phyloP scores from a whole-genome alignment of 108 stramenopile genomes.

The Fistulifera pelliculosa region DNA sequence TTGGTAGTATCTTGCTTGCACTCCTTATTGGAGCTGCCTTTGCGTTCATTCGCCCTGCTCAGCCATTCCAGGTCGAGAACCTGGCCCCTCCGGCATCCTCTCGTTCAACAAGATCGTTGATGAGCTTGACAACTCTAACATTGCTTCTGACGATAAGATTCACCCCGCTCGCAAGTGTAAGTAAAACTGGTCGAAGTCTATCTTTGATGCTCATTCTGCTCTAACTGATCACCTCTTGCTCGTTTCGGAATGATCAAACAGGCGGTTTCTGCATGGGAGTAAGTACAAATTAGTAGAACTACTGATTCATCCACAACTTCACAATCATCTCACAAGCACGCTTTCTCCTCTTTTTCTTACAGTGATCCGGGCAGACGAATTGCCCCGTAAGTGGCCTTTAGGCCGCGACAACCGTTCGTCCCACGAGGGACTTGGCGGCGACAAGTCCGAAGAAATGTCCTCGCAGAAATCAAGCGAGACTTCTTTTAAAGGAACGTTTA shows the following conservation, averaged over 20 bases:
- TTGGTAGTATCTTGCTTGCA: slow-evolving; percentile 6
- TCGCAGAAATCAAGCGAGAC: no score
- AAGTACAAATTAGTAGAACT: no score
- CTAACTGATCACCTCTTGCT: no score
- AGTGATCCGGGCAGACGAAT: slow-evolving; percentile 71
- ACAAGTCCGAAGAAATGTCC: no score
- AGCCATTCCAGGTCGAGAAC: slow-evolving; percentile 14
- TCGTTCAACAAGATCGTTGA: slow-evolving; percentile 11
- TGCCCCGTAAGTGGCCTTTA: slow-evolving; percentile 58
- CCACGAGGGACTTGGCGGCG: slow-evolving; percentile 4
- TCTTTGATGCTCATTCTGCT: no score
- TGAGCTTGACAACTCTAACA: slow-evolving; percentile 35
- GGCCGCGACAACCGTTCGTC: slow-evolving; percentile 36
- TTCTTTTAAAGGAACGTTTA: no score
- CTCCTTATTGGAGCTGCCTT: slow-evolving; percentile 18
- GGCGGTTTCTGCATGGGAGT: slow-evolving; percentile 55
- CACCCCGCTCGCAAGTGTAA: slow-evolving; percentile 50
- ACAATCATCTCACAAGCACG: slow-evolving; percentile 2
- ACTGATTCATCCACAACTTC: background rate
- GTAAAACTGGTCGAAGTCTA: background rate
- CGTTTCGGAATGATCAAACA: no score
- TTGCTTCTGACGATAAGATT: slow-evolving; percentile 32
- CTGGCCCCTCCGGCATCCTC: background rate
- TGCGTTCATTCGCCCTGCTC: slow-evolving; percentile 22
- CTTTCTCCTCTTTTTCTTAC: slow-evolving; percentile 7